Evolutionary conservation across 2,329 filamentous ascomycete genomes (phyloP).

Genomic region (Colletotrichum simmondsii): DNA sequence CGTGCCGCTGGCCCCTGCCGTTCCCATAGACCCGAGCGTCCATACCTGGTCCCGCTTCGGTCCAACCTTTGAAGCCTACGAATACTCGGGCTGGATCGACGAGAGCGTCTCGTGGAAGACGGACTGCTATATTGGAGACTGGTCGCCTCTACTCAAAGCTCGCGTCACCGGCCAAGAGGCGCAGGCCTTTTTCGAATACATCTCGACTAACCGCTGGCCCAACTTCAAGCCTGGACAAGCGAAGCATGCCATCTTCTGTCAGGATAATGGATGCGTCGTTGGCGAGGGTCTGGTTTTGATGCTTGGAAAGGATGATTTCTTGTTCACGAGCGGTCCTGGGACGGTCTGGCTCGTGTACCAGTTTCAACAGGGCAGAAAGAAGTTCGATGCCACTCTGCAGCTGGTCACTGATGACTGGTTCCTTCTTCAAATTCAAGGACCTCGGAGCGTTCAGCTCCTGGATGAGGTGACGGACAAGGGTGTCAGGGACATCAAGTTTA

Average conservation of each 20-base stretch:
- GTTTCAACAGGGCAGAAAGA: no score
- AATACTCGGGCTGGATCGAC: slow-evolving; percentile 8
- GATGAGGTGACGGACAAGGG: background rate
- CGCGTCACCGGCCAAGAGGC: no score
- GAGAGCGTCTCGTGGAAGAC: slow-evolving; percentile 5
- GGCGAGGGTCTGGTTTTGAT: no score
- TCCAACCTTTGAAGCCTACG: slow-evolving; percentile 10
- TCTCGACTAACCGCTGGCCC: background rate
- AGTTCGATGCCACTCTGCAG: no score
- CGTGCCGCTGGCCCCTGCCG: background rate
- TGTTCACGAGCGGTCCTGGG: no score
- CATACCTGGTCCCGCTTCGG: slow-evolving; percentile 10
- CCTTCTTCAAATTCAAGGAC: background rate
- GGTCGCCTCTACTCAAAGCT: background rate
- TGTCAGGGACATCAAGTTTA: background rate
- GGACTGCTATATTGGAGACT: slow-evolving; percentile 4
- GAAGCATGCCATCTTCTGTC: background rate
- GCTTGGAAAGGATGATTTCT: no score
- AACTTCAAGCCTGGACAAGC: background rate
- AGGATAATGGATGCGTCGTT: no score
- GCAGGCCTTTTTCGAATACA: no score
- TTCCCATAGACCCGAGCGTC: background rate
- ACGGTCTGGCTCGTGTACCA: no score
- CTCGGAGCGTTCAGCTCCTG: background rate
- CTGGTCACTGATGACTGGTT: no score